Base-by-base conservation (phyloP, 352 stramenopile species). In the Phytophthora syringae region DNA sequence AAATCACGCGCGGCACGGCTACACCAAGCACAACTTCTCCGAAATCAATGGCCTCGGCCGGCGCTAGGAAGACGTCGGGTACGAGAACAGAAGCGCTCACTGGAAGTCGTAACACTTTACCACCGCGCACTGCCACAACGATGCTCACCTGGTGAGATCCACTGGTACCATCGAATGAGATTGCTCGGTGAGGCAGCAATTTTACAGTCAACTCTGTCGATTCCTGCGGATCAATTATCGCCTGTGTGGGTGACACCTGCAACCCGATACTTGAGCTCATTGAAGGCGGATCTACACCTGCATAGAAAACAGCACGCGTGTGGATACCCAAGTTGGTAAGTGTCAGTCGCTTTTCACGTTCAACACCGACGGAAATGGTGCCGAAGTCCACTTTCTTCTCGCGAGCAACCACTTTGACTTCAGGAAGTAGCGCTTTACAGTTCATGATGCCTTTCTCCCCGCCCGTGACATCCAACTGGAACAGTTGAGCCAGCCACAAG, bases 351-450 rank as follows among this genome's bases (percentile, higher is more conserved):
- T 87, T 90, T 16, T 89, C 74, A 11, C 74, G 78, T 20, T 86
- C 76, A 5, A 93, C 86, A 2, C 91, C 92, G 4, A 97, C 84
- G 0, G 92, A 80, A 24, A 96, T 82, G 6, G 75, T 86, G 2
- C 85, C 90, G 45, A 97, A 92, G 42, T 95, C 86, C 15, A 97
- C 50, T 42, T 82, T 87, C 60, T 92, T 95, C 24, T 95, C 84
- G 21, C 84, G 84, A 16, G 74, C 60, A 1, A 67, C 59, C 21
- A 83, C 74, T 44, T 90, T 92, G 11, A 76, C 52, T 7, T 94
- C 87, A 1, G 70, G 39, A 3, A 89, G 54, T 2, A 90, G 45
- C 0, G 79, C 85, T 15, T 83, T 77, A 24, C 83, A 93, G 18
- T 55, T 67, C 5, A 95, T 18, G 9, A 65, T 10, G 0, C 54